Conservation (phyloP, 164 flowering plant species). For the grape (Vitis vinifera) region ASM3070453v1 NC_081812.1:11572001-11572500, state of each 20-base stretch:
- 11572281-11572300: constrained; percentile 43
- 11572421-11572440: constrained; percentile 98
- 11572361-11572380: constrained; percentile 96
- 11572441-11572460: constrained; percentile 81
- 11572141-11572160: constrained; percentile 62
- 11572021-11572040: constrained; percentile 34
- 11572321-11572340: constrained; percentile 78
- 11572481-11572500: constrained; percentile 49
- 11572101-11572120: constrained; percentile 57
- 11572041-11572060: constrained; percentile 48
- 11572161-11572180: constrained; percentile 63
- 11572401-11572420: constrained; percentile 90
- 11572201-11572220: constrained; percentile 76
- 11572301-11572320: constrained; percentile 74
- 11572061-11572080: constrained; percentile 34
- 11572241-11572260: constrained; percentile 76
- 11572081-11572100: constrained; percentile 45
- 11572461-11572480: constrained; percentile 55
- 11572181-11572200: constrained; percentile 90
- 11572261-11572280: constrained; percentile 48
- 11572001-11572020: constrained; percentile 55
- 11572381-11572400: constrained; percentile 86
- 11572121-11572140: constrained; percentile 55
- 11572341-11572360: constrained; percentile 93
- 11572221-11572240: constrained; percentile 77